These are phyloP conservation scores for Tuber microsphaerosporum DNA, from an alignment of 495 filamentous ascomycete genomes.

Conservation along the genomic window DNA sequence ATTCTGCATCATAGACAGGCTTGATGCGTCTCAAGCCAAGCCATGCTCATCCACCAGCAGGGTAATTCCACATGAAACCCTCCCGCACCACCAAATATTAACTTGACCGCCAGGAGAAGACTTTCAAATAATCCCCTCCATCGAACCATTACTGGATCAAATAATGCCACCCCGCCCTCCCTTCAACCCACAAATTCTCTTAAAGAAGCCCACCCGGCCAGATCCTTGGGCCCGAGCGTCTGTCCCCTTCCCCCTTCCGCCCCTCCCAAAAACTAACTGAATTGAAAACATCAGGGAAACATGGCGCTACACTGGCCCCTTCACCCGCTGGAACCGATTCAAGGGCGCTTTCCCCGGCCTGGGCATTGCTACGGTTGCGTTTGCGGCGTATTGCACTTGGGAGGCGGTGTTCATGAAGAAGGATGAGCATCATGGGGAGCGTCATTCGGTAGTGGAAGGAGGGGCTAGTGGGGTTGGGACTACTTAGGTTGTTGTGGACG, in stretches of 20 bases:
- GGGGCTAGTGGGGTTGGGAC: background rate
- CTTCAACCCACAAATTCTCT: constrained; percentile 36
- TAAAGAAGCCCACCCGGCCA: constrained; percentile 41
- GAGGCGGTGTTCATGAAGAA: constrained; percentile 80
- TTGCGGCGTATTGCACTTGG: constrained; percentile 77
- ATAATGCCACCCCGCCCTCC: constrained; percentile 30
- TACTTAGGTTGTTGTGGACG: background rate
- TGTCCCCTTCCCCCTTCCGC: constrained; percentile 26
- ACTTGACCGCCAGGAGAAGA: background rate
- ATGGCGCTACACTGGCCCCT: constrained; percentile 88
- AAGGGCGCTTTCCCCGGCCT: constrained; percentile 77
- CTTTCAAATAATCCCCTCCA: background rate
- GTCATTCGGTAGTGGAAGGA: constrained; percentile 37
- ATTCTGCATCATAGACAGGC: background rate
- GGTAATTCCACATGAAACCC: constrained; percentile 1
- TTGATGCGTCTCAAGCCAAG: background rate
- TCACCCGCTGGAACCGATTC: constrained; percentile 83
- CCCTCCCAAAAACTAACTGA: constrained; percentile 3
- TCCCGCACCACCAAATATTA: background rate
- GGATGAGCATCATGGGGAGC: constrained; percentile 50
- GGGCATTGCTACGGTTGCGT: constrained; percentile 84
- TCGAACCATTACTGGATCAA: background rate
- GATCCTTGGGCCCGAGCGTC: constrained; percentile 86
- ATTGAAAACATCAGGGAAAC: constrained; percentile 58
- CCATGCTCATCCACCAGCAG: background rate